Percentiles rank a stretch among this genome's conserved stretches.
phyloP scores from a whole-genome alignment of 1,284 basidiomycete genomes.

The Cutaneotrichosporon daszewskae region DNA sequence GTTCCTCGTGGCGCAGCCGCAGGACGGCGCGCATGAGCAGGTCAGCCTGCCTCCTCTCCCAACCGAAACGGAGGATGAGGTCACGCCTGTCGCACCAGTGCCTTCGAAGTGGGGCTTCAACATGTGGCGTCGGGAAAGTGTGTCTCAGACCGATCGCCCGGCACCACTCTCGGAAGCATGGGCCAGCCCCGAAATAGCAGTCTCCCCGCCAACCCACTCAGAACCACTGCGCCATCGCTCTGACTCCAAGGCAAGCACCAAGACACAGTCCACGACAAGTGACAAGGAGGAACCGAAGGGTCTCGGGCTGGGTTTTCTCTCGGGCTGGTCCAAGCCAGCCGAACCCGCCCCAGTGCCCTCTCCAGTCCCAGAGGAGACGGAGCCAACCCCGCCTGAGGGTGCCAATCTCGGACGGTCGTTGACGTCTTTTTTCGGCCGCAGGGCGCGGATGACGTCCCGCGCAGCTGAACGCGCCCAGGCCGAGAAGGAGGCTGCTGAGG shows the following conservation, averaged over 20 bases:
- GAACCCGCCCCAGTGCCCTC: not conserved
- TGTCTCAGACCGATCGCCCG: not conserved
- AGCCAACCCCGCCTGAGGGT: conserved; percentile 1
- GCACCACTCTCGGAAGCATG: not conserved
- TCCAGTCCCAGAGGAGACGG: conserved; percentile 1
- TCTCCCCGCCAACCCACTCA: not conserved
- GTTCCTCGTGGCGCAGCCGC: conserved; percentile 59
- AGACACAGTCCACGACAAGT: not conserved
- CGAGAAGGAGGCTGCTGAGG: not conserved
- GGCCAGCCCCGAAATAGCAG: not conserved
- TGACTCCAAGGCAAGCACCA: not conserved
- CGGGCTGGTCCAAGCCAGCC: conserved; percentile 1
- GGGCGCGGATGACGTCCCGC: not conserved
- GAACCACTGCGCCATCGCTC: not conserved
- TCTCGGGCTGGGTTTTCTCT: conserved; percentile 3
- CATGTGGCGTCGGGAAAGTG: conserved; percentile 2
- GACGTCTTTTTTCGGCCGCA: conserved; percentile 15
- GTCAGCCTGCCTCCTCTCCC: conserved; percentile 55
- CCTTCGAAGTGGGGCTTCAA: conserved; percentile 8
- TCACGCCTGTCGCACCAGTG: not conserved
- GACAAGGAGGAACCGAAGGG: conserved; percentile 4
- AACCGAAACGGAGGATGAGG: conserved; percentile 53
- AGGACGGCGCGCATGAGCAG: conserved; percentile 12
- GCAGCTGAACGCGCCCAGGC: not conserved
- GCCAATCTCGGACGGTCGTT: conserved; percentile 12